Base-by-base conservation (phyloP, 169 alveolate species). In the Plasmodium blacklocki region DNA sequence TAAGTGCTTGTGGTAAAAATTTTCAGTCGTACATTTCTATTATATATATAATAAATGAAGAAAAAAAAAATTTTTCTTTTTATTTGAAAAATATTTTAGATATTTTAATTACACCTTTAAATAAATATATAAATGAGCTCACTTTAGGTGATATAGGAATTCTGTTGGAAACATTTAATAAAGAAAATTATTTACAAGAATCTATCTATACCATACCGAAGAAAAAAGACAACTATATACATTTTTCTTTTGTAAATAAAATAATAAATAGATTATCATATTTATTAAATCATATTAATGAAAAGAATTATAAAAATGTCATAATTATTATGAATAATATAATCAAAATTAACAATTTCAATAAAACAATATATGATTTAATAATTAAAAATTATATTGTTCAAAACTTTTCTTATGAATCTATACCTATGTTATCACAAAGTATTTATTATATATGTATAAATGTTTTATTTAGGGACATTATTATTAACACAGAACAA, bases 121-220 rank as follows among this genome's bases (percentile, higher is more conserved):
- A 58, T 47, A 14, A 23, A 2, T 32, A 62, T 3, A 63, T 76
- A 18, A 18, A 39, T 8, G 29, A 63, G 21, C 5, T 76, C 59
- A 63, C 18, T 2, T 47, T 63, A 45, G 88, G 56, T 14, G 73
- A 76, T 21, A 63, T 76, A 11, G 75, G 47, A 6, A 58, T 76
- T 9, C 18, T 76, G 7, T 39, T 64, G 63, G 76, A 76, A 64
- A 23, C 76, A 7, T 19, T 63, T n/a, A 76, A 54, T 11, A 76
- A 76, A 49, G 88, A 63, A 56, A 76, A 76, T 62, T 76, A 76
- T 67, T 76, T 74, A 12, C 11, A 19, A 8, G 75, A 62, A 54
- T 74, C 71, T 3, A 39, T 21, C 1, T 12, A 15, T 9, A 4
- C 14, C 0, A 11, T 63, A n/a, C 23, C 15, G 8, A 52, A 39